Percentiles rank a stretch among this genome's conserved stretches.
Conservation (phyloP, 2,329 filamentous ascomycete species). For the Fusarium succisae region DNA sequence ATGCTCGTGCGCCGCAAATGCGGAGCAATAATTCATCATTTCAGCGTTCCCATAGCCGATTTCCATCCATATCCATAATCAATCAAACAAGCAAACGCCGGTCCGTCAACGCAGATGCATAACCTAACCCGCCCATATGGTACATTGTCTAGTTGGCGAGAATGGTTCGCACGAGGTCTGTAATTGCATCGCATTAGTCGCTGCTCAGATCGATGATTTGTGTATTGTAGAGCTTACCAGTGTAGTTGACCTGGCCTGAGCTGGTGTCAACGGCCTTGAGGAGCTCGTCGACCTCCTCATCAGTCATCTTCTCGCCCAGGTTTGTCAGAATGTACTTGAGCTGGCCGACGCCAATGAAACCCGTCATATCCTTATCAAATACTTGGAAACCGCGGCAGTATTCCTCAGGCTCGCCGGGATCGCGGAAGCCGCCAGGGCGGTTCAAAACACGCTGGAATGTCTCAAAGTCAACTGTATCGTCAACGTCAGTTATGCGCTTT, state of each 20-base stretch:
- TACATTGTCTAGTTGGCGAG: constrained; percentile 74
- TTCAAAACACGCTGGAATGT: constrained; percentile 97
- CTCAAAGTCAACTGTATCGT: constrained; percentile 87
- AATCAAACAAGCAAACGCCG: constrained; percentile 47
- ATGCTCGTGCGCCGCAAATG: constrained; percentile 31
- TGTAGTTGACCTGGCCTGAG: constrained; percentile 97
- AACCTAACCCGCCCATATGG: constrained; percentile 34
- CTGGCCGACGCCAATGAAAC: constrained; percentile 97
- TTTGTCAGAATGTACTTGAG: constrained; percentile 98
- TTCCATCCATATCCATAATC: constrained; percentile 42
- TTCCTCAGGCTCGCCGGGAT: constrained; percentile 96
- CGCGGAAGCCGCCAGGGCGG: constrained; percentile 96
- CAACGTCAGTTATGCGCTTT: background rate
- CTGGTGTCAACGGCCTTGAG: constrained; percentile 98
- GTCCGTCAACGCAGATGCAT: constrained; percentile 48
- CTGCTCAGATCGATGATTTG: background rate
- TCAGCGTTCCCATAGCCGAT: constrained; percentile 35
- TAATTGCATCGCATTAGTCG: background rate
- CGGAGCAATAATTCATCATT: constrained; percentile 41
- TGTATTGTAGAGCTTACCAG: constrained; percentile 63
- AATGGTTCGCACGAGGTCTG: constrained; percentile 86
- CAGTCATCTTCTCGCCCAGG: constrained; percentile 98
- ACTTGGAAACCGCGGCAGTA: constrained; percentile 99
- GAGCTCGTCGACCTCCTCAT: constrained; percentile 98
- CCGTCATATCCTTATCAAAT: constrained; percentile 98